These are phyloP conservation scores for Oryza brachyantha DNA, from an alignment of 176 grass and related monocot species.

Conservation along the genomic window DNA sequence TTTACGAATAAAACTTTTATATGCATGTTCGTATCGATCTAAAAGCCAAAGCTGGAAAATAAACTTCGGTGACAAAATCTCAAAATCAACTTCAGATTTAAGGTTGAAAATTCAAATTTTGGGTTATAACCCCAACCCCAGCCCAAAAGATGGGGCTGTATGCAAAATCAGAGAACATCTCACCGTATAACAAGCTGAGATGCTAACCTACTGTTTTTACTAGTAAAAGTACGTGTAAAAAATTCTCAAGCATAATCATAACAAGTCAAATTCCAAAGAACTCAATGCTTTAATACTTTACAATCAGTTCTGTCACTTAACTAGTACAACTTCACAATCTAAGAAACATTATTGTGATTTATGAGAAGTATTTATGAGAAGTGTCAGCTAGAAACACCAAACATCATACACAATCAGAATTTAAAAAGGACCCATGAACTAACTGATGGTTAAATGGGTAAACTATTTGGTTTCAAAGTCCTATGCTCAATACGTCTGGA, in stretches of 20 bases:
- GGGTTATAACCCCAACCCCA: no score
- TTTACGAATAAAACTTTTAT: no score
- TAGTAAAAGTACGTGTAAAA: background rate
- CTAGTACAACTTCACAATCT: background rate
- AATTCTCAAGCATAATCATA: background rate
- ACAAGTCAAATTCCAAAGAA: background rate
- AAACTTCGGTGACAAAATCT: no score
- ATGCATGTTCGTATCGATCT: no score
- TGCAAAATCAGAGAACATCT: background rate
- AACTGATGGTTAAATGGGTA: slow-evolving; percentile 14
- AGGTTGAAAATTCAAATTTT: no score
- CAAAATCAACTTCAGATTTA: no score
- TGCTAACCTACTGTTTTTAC: background rate
- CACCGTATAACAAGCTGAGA: background rate
- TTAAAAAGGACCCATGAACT: background rate
- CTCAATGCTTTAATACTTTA: background rate
- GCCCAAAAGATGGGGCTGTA: no score
- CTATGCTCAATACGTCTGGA: no score
- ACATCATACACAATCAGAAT: background rate
- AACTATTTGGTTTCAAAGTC: no score
- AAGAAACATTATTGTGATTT: background rate
- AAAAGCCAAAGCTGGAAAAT: no score
- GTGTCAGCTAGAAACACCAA: background rate
- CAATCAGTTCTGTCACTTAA: background rate
- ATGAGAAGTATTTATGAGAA: no score